Evolutionary conservation across 2,329 filamentous ascomycete species (phyloP), one percentile per base, ranked within the genome.

Genomic region (Xylariaceae sp.): DNA sequence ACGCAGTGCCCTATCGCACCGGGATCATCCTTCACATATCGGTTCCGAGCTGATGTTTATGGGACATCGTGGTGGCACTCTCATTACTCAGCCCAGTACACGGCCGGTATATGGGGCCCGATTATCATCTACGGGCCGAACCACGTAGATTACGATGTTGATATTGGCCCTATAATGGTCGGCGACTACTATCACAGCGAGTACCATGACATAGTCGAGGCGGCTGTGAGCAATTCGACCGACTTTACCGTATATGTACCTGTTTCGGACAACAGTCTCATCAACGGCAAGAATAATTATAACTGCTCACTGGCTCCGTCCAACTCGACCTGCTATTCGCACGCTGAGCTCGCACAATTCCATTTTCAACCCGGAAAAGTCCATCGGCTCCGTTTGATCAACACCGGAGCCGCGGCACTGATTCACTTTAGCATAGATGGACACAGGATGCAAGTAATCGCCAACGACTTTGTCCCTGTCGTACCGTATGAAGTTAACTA

Each of bases 1-100:
- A 79, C 74, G 1, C 82, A 84, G 60, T 83, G 79, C 53, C 69
- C 73, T 2, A 79, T 86, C 40, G 70, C 76, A 0, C 76, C 82
- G 0, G 79, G 78, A 0, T 63, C 67, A 3, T 75, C 68, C 1
- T 80, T 83, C 49, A 77, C 73, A 6, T 86, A 86, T 61, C 74
- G 79, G 27, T 85, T 84, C 60, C 78, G 73, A 0, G 73, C 79
- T 2, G 56, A 55, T 2, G 63, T 69, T 41, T 65, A 65, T 25
- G 67, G 67, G 5, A 71, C 59, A 1, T 61, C 48, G 8, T 57
- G 56, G 45, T 38, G 25, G 25, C 25, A 29, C 14, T 29, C 25
- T 47, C 46, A 1, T 29, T 29, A 14, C 29, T 42, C 40, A 5
- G 23, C 25, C 1, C 40, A 42, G 14, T 42, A 42, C 14, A 37